Percentiles rank a stretch among this genome's conserved stretches.
Evolutionary conservation across 768 basidiomycete genomes (phyloP).

Genomic region (Rhodotorula babjevae): DNA sequence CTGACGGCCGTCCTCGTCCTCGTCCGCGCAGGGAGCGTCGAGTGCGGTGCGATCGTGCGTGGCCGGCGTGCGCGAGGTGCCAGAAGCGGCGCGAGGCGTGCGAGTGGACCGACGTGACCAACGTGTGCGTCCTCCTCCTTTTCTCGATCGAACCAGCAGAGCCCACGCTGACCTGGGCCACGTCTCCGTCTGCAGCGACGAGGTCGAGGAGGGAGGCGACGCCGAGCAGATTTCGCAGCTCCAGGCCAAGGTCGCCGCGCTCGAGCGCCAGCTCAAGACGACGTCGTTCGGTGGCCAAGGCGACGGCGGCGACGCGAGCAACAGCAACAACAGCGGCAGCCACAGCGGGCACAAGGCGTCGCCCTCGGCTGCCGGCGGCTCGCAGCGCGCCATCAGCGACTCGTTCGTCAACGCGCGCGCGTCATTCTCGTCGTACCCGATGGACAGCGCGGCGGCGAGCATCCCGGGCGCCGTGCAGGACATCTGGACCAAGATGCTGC

Average conservation of each 20-base stretch:
- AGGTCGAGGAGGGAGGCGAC: conserved; percentile 31
- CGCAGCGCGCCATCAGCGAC: background rate
- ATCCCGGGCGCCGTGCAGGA: background rate
- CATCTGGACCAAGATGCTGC: conserved; percentile 7
- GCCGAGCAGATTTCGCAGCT: conserved; percentile 17
- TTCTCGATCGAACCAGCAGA: background rate
- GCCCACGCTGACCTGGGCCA: background rate
- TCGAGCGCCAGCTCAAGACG: conserved; percentile 30
- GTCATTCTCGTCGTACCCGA: background rate
- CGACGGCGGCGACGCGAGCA: background rate
- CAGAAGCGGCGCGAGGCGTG: conserved; percentile 21
- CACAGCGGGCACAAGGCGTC: background rate
- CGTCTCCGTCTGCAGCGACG: background rate
- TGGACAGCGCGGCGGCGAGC: background rate
- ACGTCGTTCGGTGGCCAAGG: background rate
- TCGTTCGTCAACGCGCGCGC: no score
- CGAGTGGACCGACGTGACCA: conserved; percentile 8
- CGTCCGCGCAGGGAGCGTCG: conserved; percentile 13
- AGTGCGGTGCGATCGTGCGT: conserved; percentile 24
- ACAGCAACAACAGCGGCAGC: no score
- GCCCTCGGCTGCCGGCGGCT: background rate
- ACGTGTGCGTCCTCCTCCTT: conserved; percentile 4
- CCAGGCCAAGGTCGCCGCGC: conserved; percentile 13
- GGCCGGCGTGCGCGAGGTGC: conserved; percentile 23
- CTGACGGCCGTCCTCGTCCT: no score